Conservation (phyloP, 1,284 basidiomycete genomes). For the Phlebopus sp. region DNA sequence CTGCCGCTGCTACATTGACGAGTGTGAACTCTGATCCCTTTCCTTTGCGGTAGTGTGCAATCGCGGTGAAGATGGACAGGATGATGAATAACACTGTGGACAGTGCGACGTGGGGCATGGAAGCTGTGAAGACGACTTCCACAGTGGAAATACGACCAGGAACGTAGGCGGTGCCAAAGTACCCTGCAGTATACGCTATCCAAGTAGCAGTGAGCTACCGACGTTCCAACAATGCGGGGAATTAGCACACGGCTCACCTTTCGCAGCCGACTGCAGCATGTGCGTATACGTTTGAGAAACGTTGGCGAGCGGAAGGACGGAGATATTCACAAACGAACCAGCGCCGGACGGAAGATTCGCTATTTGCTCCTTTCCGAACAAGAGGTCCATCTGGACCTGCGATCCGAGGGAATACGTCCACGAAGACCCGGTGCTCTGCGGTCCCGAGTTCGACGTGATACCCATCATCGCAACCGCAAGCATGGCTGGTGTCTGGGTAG, state of each 20-base stretch:
- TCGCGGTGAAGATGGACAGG: constrained; percentile 17
- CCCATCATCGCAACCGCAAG: constrained; percentile 11
- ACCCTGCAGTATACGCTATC: constrained; percentile 19
- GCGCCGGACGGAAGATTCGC: neutral
- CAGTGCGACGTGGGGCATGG: constrained; percentile 25
- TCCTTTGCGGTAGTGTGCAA: constrained; percentile 21
- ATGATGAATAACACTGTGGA: constrained; percentile 21
- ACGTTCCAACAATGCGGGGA: neutral
- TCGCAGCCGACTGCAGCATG: constrained; percentile 19
- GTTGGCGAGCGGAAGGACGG: constrained; percentile 9
- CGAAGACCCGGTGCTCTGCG: neutral
- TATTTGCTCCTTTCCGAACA: constrained; percentile 20
- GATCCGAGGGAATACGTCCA: constrained; percentile 11
- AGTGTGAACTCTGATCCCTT: constrained; percentile 25
- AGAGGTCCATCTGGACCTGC: constrained; percentile 13
- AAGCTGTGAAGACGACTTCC: constrained; percentile 24
- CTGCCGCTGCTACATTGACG: constrained; percentile 21
- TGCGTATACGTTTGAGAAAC: constrained; percentile 21
- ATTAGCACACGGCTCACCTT: constrained; percentile 14
- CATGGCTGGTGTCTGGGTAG: constrained; percentile 20
- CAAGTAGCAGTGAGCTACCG: too few relatives aligned
- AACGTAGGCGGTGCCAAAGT: constrained; percentile 25
- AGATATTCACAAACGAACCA: neutral
- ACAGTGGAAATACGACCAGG: constrained; percentile 25
- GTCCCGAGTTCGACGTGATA: constrained; percentile 2